Evolutionary conservation across 2,329 filamentous ascomycete species (phyloP), one percentile per base, ranked within the genome.

Genomic region (Bisporella sp.): DNA sequence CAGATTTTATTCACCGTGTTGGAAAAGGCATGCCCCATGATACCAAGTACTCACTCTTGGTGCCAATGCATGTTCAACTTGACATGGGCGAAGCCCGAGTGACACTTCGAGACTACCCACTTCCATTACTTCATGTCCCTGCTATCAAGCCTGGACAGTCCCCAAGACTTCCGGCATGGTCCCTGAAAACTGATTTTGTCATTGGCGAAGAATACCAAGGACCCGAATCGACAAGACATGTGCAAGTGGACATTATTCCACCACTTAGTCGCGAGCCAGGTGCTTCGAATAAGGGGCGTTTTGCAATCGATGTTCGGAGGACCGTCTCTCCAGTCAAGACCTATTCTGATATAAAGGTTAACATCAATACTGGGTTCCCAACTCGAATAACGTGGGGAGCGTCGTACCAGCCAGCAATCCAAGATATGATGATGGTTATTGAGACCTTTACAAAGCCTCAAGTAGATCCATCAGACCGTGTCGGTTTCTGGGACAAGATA

Each of bases 391-490:
- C 92, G 0, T 99, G 93, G 95, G 91, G 91, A 6, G 91, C 93
- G 43, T 96, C 91, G 2, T 99, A 97, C 63, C 95, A 99, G 64
- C 93, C 95, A 31, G 92, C 92, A 1, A 92, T 99, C 45, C 93
- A 99, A 67, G 95, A 99, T 64, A 96, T 97, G 87, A 99, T 99
- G 93, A 96, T 97, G 79, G 91, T 91, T 30, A 87, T 99, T 54
- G 93, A 99, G 69, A 92, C 88, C 2, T 97, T 99, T 66, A 96
- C 92, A 1, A 99, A 99, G 65, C 89, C 92, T 6, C 91, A 92
- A 56, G 76, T 96, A 31, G 95, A 99, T 66, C 86, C 88, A 1
- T 97, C 93, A 0, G 95, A 99, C 57, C 79, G 87, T 50, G 89
- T 95, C 44, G 93, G 93, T 3, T 99, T 99, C 72, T 99, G 93